Conservation (phyloP, 179 eudicot genomes). For the Vitellaria paradoxa region DNA sequence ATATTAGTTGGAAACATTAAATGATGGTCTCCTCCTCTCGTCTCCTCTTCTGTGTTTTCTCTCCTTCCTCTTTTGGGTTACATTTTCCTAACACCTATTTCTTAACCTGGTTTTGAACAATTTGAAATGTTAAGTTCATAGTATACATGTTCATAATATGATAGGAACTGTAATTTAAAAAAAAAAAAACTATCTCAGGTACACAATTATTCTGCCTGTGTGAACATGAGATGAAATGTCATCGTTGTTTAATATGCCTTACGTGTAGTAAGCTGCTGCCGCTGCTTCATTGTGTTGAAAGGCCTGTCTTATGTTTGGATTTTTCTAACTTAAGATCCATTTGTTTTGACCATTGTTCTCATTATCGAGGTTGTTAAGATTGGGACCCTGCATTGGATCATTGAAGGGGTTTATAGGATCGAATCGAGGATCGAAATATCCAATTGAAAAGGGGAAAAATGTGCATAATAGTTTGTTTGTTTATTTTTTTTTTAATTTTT, state of each 20-base stretch:
- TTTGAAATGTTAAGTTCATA: not conserved
- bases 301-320: not conserved
- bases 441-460: too few relatives aligned
- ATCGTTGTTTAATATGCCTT: not conserved
- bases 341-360: not conserved
- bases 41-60: not conserved
- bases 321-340: not conserved
- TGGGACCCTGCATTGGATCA: too few relatives aligned
- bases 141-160: not conserved
- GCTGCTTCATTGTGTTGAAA: not conserved
- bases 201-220: not conserved
- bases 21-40: not conserved
- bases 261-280: not conserved
- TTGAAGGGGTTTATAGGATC: too few relatives aligned
- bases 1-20: not conserved
- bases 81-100: not conserved
- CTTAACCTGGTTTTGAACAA: not conserved
- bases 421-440: too few relatives aligned
- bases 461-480: too few relatives aligned
- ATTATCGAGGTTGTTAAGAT: too few relatives aligned
- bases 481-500: too few relatives aligned
- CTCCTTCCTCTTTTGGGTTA: not conserved
- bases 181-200: not conserved
- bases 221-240: not conserved
- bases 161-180: not conserved